phyloP scores from a whole-genome alignment of 2,329 filamentous ascomycete species.

The Aspergillus fumigatiaffinis region DNA sequence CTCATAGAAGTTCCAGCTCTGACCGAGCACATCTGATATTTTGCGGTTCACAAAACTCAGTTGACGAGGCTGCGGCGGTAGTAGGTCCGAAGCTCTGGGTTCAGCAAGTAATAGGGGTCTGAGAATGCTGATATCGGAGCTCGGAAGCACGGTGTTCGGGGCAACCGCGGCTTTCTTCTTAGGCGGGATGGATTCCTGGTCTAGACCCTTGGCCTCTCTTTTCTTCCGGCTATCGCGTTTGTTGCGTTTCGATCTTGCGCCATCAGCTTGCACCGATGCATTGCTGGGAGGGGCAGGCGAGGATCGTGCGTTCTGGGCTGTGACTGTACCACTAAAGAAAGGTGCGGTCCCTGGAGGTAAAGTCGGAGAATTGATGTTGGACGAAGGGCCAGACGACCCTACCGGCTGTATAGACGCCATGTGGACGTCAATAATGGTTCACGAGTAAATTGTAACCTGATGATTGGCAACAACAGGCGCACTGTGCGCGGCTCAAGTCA shows the following conservation, averaged over 20 bases:
- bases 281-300: slow-evolving; percentile 32
- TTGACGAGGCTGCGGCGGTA: slow-evolving; percentile 38
- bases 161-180: slow-evolving; percentile 32
- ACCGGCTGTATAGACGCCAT: slow-evolving; percentile 33
- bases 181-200: slow-evolving; percentile 32
- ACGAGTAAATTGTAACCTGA: background rate
- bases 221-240: slow-evolving; percentile 44
- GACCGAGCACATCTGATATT: slow-evolving; percentile 30
- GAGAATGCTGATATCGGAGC: slow-evolving; percentile 37
- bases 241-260: slow-evolving; percentile 34
- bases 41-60: slow-evolving; percentile 35
- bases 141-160: slow-evolving; percentile 32
- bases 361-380: slow-evolving; percentile 34
- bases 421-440: background rate
- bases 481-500: background rate
- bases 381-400: slow-evolving; percentile 33
- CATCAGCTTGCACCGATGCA: slow-evolving; percentile 27
- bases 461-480: background rate
- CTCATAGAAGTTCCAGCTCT: slow-evolving; percentile 42
- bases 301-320: slow-evolving; percentile 29
- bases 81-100: slow-evolving; percentile 34
- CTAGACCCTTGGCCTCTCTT: slow-evolving; percentile 40
- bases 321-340: slow-evolving; percentile 24
- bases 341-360: slow-evolving; percentile 26
- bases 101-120: slow-evolving; percentile 39